Conservation (phyloP, 1,284 basidiomycete genomes). For the Ceraceosorus guamensis region DNA sequence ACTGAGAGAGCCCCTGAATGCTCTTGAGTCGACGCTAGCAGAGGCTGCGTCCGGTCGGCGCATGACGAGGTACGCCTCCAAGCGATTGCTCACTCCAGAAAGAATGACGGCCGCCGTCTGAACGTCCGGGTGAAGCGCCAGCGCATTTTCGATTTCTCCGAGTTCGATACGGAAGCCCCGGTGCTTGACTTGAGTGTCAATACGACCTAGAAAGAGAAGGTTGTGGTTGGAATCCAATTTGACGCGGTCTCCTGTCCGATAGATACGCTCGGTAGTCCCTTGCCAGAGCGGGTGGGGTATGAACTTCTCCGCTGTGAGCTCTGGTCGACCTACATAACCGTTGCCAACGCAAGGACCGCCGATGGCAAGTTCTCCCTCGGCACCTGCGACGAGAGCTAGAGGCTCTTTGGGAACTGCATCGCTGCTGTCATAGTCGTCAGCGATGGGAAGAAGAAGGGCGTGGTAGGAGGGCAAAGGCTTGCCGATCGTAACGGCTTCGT, state of each 20-base stretch:
- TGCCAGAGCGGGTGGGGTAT: conserved; percentile 15
- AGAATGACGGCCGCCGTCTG: conserved; percentile 11
- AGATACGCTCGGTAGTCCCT: conserved; percentile 24
- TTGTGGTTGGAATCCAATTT: conserved; percentile 28
- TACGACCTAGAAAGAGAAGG: conserved; percentile 40
- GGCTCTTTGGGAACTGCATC: background rate
- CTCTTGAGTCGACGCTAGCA: no score
- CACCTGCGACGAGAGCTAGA: conserved; percentile 15
- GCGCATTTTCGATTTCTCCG: conserved; percentile 28
- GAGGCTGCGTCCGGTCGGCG: no score
- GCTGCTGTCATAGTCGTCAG: conserved; percentile 1
- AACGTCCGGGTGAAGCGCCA: conserved; percentile 5
- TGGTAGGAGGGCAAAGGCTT: conserved; percentile 26
- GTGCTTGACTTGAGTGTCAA: conserved; percentile 42
- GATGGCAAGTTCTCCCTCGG: conserved; percentile 40
- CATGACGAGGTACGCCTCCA: conserved; percentile 7
- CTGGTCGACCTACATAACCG: conserved; percentile 37
- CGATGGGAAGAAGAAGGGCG: conserved; percentile 13
- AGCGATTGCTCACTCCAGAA: background rate
- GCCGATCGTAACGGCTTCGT: conserved; percentile 32
- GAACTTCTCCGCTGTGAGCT: conserved; percentile 39
- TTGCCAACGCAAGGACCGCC: conserved; percentile 44
- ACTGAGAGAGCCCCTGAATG: background rate
- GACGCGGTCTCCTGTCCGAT: conserved; percentile 45
- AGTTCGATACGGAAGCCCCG: conserved; percentile 48